A percentile compares a stretch with the other conserved stretches of the same genome.
Conservation (phyloP, 345 rosid genomes). For the Kandelia obovata region DNA sequence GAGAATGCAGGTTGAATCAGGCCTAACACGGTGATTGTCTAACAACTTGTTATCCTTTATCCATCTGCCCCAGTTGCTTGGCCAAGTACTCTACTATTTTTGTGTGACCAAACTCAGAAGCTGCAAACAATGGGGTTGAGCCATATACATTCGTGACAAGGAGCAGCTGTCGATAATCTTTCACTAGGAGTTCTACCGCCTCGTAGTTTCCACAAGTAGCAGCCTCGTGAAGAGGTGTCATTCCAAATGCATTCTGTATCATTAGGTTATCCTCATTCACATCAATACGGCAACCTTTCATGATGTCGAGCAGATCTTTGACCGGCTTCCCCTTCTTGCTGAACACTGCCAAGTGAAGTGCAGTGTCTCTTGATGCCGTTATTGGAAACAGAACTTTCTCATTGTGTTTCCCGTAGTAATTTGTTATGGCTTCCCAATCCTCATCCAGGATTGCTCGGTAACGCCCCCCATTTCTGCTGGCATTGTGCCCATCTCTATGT, state of each 20-base stretch:
- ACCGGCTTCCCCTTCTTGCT: conserved; percentile 2
- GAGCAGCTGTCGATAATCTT: background rate
- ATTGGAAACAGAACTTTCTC: background rate
- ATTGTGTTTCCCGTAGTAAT: background rate
- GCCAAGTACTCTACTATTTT: background rate
- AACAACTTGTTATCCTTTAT: background rate
- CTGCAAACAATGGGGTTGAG: background rate
- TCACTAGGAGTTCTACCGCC: background rate
- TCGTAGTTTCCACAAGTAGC: background rate
- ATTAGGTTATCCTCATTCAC: background rate
- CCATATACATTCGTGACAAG: background rate
- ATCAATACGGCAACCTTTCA: too few relatives aligned
- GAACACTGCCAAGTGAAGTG: conserved; percentile 2
- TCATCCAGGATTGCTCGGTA: background rate
- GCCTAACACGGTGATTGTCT: background rate
- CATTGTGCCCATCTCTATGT: background rate
- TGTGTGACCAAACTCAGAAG: conserved; percentile 8
- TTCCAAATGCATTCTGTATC: background rate
- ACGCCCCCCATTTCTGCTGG: background rate
- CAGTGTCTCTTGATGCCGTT: background rate
- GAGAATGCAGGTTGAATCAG: conserved; percentile 25
- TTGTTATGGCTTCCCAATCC: background rate
- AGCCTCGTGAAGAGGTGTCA: conserved; percentile 11
- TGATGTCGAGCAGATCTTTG: background rate
- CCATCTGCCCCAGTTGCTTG: background rate